Evolutionary conservation across 306 rosid species (phyloP).

Genomic region (Cucurbita maxima): DNA sequence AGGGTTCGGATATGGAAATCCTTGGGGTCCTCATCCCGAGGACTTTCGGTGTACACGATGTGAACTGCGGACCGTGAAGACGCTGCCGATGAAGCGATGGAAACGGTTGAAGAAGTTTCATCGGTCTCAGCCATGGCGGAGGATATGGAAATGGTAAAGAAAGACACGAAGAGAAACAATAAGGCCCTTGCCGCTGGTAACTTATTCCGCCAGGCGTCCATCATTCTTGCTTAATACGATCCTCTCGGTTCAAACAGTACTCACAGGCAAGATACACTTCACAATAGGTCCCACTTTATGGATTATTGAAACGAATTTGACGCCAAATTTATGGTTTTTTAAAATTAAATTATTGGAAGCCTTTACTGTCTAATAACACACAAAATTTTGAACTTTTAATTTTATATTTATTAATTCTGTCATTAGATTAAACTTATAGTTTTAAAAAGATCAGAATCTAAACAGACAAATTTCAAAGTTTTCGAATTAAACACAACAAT

Average conservation of each 20-base stretch:
- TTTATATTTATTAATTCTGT: too few species aligned
- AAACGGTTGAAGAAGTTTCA: constrained; percentile 16
- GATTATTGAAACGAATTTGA: neutral
- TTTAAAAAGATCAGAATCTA: too few species aligned
- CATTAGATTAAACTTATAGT: too few species aligned
- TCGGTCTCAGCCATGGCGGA: constrained; percentile 56
- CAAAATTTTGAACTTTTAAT: too few species aligned
- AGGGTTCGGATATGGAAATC: constrained; percentile 79
- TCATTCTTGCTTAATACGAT: neutral
- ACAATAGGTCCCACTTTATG: neutral
- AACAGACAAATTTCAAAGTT: too few species aligned
- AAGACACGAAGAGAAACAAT: neutral
- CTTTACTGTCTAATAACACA: too few species aligned
- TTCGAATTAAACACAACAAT: too few species aligned
- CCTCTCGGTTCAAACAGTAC: neutral
- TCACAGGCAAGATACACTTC: neutral
- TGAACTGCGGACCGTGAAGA: constrained; percentile 39
- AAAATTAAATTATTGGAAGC: too few species aligned
- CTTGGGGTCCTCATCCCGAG: constrained; percentile 53
- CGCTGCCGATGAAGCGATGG: constrained; percentile 13
- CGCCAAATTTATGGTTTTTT: neutral
- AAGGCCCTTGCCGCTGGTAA: neutral
- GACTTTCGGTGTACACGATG: constrained; percentile 66
- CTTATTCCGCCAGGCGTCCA: neutral
- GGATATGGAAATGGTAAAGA: neutral